A percentile compares a stretch with the other conserved stretches of the same genome.
Evolutionary conservation across 176 grass and related monocot genomes (phyloP).

Genomic region (Urochloa ruziziensis): DNA sequence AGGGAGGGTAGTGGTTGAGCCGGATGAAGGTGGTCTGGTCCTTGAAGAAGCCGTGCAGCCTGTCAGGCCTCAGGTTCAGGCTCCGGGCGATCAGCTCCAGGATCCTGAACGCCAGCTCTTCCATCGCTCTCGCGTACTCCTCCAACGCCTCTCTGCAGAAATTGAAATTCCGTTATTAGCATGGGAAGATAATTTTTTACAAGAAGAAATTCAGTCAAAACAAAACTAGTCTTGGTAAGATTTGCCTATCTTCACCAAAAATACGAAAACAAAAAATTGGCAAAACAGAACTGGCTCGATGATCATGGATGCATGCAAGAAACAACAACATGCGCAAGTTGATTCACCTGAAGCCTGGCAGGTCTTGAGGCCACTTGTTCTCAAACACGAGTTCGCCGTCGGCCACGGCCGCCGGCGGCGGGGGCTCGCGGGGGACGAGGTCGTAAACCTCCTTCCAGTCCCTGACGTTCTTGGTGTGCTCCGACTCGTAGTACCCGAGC

Average conservation of each 20-base stretch:
- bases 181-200: background rate
- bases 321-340: background rate
- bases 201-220: background rate
- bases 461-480: conserved; percentile 92
- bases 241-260: no score
- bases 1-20: conserved; percentile 88
- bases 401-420: background rate
- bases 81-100: conserved; percentile 75
- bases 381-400: conserved; percentile 43
- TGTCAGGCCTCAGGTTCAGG: conserved; percentile 46
- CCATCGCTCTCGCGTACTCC: conserved; percentile 44
- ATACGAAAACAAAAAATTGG: background rate
- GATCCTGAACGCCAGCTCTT: conserved; percentile 58
- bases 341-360: conserved; percentile 58
- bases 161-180: background rate
- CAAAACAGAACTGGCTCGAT: no score
- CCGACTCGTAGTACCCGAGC: conserved; percentile 74
- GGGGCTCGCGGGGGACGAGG: conserved; percentile 34
- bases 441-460: conserved; percentile 99
- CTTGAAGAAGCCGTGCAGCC: conserved; percentile 66
- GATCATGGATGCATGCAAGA: no score
- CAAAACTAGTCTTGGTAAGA: no score
- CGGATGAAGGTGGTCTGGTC: conserved; percentile 62
- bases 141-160: conserved; percentile 43
- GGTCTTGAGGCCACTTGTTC: conserved; percentile 69